Conservation (phyloP, 371 early-diverging fungal species). For the Rhizopus arrhizus region DNA sequence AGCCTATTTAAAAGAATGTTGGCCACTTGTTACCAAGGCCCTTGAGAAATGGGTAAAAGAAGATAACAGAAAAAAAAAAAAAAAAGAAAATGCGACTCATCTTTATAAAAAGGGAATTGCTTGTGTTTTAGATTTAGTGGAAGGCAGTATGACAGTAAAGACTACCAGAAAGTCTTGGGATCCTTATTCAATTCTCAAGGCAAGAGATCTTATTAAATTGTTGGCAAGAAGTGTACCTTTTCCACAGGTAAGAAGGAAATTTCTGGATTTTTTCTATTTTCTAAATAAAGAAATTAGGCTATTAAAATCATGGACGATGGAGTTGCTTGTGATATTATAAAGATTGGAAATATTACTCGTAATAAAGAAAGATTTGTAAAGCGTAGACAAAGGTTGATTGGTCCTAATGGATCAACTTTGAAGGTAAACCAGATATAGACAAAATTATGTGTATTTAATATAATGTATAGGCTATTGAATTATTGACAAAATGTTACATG, state of each 20-base stretch:
- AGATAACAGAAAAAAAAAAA: background rate
- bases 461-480: slow-evolving; percentile 82
- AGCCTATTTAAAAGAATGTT: slow-evolving; percentile 90
- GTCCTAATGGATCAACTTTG: slow-evolving; percentile 97
- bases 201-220: slow-evolving; percentile 95
- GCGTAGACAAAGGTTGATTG: slow-evolving; percentile 95
- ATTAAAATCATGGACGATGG: slow-evolving; percentile 94
- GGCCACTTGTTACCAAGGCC: slow-evolving; percentile 92
- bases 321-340: slow-evolving; percentile 94
- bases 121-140: slow-evolving; percentile 93
- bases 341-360: slow-evolving; percentile 91
- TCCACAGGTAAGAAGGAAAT: slow-evolving; percentile 69
- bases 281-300: slow-evolving; percentile 53
- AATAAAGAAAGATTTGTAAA: slow-evolving; percentile 98
- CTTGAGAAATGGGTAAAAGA: slow-evolving; percentile 78
- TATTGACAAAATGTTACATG: slow-evolving; percentile 96
- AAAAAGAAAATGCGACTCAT: background rate
- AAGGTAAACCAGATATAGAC: slow-evolving; percentile 53
- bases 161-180: slow-evolving; percentile 98
- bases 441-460: background rate
- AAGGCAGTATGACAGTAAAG: slow-evolving; percentile 97
- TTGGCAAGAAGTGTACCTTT: slow-evolving; percentile 95
- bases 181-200: slow-evolving; percentile 96
- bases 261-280: background rate
- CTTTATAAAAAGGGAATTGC: slow-evolving; percentile 72